Evolutionary conservation across 106 monocot genomes (phyloP), one percentile per base, ranked within the genome.

Genomic region (Acorus calamus): DNA sequence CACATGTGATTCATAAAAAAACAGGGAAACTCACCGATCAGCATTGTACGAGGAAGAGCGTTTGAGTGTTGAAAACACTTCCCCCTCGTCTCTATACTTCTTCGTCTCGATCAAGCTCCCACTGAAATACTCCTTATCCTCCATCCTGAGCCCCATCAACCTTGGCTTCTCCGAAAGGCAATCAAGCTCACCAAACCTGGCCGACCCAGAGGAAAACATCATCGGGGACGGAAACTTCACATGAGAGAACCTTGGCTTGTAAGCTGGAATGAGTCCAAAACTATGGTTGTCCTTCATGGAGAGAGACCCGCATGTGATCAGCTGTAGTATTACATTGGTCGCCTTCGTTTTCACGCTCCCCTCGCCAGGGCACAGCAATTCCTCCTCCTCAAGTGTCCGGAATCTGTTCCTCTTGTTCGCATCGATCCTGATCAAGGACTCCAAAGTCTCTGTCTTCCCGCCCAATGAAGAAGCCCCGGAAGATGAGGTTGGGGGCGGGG

Each of bases 51-150:
- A 78, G 5, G 72, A 72, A n/a, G 78, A 73, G 12, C 61, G 70
- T 56, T 71, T 59, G 43, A 71, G 66, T 42, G 60, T 47, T 9
- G 80, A 50, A 14, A 61, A 50, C 50, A 56, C 52, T 44, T 47
- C 59, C 47, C 9, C 56, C 13, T 14, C 58, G 45, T 69, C 65
- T 49, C 65, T 74, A 49, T 71, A 61, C 60, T 70, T 70, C 71
- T 63, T 70, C 1, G 62, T 67, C 47, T 75, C 75, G 43, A 80
- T 49, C 55, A 80, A 49, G 52, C 71, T 75, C 55, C 71, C 75
- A 68, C 71, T 75, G 59, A 80, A 80, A 55, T 71, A 75, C 49
- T 63, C 71, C 60, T 80, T 75, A 46, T 76, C 80, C 62, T 75
- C 71, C 44, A 61, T 10, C 12, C 67, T 80, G 47, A 42, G 3